Conservation (phyloP, 306 rosid species). For the Medicago ruthenica region DNA sequence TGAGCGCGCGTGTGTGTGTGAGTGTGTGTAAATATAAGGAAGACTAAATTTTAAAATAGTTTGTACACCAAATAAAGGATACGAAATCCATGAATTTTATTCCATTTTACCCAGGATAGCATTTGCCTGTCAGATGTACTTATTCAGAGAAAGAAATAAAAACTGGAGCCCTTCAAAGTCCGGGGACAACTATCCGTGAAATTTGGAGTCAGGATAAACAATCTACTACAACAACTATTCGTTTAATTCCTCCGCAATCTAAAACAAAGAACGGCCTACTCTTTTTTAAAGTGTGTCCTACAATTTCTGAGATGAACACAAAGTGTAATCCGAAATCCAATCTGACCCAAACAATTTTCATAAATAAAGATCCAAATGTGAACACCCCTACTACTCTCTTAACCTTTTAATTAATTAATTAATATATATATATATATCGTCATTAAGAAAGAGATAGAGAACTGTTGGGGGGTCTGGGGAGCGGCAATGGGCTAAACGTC, state of each 20-base stretch:
- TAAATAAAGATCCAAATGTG: too few species aligned
- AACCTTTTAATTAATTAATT: too few species aligned
- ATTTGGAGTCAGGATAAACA: conserved; percentile 1
- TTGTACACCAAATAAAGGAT: not conserved
- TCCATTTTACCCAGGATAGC: not conserved
- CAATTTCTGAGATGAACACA: not conserved
- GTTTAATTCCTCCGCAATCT: not conserved
- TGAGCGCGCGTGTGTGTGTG: not conserved
- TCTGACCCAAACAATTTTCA: not conserved
- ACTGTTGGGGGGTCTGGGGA: too few species aligned
- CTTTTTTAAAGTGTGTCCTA: not conserved
- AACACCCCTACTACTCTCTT: too few species aligned
- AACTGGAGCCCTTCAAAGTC: not conserved
- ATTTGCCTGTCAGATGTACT: conserved; percentile 5
- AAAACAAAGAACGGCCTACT: not conserved
- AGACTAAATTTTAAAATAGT: not conserved
- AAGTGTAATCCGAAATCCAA: not conserved
- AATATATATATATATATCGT: too few species aligned
- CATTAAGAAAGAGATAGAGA: too few species aligned
- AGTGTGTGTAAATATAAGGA: not conserved
- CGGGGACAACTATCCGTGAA: not conserved
- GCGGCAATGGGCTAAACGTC: too few species aligned
- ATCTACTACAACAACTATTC: not conserved
- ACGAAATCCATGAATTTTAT: not conserved
- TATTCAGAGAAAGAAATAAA: not conserved